A percentile compares a stretch with the other conserved stretches of the same genome.
These are phyloP conservation scores for Thielaviopsis musarum DNA, from an alignment of 2,329 filamentous ascomycete genomes.

Conservation along the genomic window DNA sequence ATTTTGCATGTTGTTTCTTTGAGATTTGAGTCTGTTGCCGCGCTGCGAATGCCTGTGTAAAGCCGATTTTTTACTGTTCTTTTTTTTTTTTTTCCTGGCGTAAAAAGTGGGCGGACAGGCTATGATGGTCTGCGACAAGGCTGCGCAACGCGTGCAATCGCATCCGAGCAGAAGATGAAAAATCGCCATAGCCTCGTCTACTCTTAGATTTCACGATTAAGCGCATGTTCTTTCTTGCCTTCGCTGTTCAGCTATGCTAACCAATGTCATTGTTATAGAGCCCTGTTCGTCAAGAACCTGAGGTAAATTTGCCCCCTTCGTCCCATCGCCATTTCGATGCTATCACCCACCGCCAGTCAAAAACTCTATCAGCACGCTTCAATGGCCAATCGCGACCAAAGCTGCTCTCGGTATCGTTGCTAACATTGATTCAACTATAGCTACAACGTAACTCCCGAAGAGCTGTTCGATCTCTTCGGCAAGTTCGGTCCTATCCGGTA, in stretches of 20 bases:
- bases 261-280: slow-evolving; percentile 36
- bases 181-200: neutral
- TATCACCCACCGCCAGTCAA: neutral
- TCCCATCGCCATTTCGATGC: neutral
- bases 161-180: neutral
- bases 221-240: neutral
- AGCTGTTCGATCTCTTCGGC: slow-evolving; percentile 96
- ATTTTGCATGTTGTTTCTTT: slow-evolving; percentile 14
- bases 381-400: neutral
- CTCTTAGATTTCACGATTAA: neutral
- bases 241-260: slow-evolving; percentile 4
- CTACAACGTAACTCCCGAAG: slow-evolving; percentile 97
- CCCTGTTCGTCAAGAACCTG: slow-evolving; percentile 99
- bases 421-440: slow-evolving; percentile 27
- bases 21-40: slow-evolving; percentile 12
- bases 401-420: neutral
- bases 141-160: slow-evolving; percentile 3
- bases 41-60: slow-evolving; percentile 3
- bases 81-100: neutral
- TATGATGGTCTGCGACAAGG: slow-evolving; percentile 4
- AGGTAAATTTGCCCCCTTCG: slow-evolving; percentile 41
- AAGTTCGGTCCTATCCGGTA: slow-evolving; percentile 94
- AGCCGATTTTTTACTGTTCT: slow-evolving; percentile 1
- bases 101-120: neutral
- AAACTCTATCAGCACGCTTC: neutral